Evolutionary conservation across 352 stramenopile species (phyloP).

Genomic region (Phytophthora aleatoria): DNA sequence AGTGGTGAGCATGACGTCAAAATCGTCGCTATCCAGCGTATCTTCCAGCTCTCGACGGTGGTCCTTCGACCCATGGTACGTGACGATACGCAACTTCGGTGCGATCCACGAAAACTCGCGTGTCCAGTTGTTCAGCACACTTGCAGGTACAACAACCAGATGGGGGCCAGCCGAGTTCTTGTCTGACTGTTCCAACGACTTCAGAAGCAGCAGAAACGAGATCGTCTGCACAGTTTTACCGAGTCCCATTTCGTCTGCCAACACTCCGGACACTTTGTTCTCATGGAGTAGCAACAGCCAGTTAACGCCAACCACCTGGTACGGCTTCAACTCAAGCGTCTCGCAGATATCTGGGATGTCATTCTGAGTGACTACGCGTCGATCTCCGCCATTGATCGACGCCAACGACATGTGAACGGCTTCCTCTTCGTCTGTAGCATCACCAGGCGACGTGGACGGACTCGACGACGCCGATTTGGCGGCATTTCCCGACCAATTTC

Average conservation of each 20-base stretch:
- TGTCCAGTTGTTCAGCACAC: constrained; percentile 93
- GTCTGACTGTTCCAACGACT: constrained; percentile 40
- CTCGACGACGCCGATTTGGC: constrained; percentile 31
- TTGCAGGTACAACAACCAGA: constrained; percentile 93
- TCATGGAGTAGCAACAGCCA: constrained; percentile 81
- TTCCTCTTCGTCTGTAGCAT: constrained; percentile 54
- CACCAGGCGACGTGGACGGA: constrained; percentile 30
- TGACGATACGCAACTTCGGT: constrained; percentile 86
- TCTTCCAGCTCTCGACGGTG: constrained; percentile 64
- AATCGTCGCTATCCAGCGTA: constrained; percentile 48
- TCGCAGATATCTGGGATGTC: constrained; percentile 76
- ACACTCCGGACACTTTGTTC: constrained; percentile 79
- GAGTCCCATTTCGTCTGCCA: constrained; percentile 92
- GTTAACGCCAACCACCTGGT: constrained; percentile 86
- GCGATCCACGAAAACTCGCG: constrained; percentile 94
- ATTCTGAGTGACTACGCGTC: constrained; percentile 61
- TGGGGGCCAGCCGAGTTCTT: constrained; percentile 67
- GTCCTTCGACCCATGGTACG: constrained; percentile 81
- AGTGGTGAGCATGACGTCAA: constrained; percentile 91
- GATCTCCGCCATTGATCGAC: constrained; percentile 44
- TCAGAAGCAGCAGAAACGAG: constrained; percentile 71
- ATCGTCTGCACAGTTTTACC: constrained; percentile 94
- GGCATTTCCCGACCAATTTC: constrained; percentile 58
- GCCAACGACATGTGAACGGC: constrained; percentile 64
- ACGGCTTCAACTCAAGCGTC: constrained; percentile 82